These are phyloP conservation scores for Naumovozyma baii DNA, from an alignment of 805 yeast species.

Conservation along the genomic window DNA sequence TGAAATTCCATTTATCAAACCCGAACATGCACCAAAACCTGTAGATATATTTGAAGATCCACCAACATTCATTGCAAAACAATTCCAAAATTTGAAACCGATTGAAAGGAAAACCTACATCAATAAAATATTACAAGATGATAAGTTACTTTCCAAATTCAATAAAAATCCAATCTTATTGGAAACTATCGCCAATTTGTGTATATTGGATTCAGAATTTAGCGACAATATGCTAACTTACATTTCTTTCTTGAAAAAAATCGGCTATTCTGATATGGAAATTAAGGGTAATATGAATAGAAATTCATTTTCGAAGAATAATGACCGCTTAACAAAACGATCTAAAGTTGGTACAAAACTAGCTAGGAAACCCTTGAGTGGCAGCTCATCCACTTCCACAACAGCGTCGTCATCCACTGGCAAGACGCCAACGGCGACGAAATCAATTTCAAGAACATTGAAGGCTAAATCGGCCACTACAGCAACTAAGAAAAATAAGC, in stretches of 20 bases:
- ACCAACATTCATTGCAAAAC: constrained; percentile 15
- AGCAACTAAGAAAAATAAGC: background rate
- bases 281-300: constrained; percentile 1
- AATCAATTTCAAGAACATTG: background rate
- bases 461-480: background rate
- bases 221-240: constrained; percentile 20
- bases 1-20: background rate
- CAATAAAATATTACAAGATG: constrained; percentile 12
- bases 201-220: constrained; percentile 19
- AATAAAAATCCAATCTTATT: constrained; percentile 5
- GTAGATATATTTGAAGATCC: constrained; percentile 8
- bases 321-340: background rate
- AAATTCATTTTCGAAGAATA: background rate
- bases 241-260: constrained; percentile 12
- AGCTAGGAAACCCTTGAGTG: background rate
- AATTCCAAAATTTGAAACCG: constrained; percentile 17
- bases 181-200: constrained; percentile 15
- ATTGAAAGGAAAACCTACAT: constrained; percentile 22
- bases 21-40: background rate
- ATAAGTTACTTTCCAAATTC: background rate
- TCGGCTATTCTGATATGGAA: constrained; percentile 16
- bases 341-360: background rate
- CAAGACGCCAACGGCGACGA: background rate
- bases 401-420: background rate
- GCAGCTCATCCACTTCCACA: background rate